A percentile compares a stretch with the other conserved stretches of the same genome.
Conservation (phyloP, 2,329 filamentous ascomycete genomes). For the Diaporthe amygdali region DNA sequence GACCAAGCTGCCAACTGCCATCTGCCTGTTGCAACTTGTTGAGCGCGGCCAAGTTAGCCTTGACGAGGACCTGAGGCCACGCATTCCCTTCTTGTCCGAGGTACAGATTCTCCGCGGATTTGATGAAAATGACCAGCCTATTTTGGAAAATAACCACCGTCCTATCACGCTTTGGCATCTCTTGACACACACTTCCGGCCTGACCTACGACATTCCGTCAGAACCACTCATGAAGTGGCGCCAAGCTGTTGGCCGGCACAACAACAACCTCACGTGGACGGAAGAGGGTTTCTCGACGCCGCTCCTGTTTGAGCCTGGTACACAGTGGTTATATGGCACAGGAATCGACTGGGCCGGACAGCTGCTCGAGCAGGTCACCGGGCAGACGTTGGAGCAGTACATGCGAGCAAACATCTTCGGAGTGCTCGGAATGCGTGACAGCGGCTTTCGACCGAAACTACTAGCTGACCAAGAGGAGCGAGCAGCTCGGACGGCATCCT, state of each 20-base stretch:
- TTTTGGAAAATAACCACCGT: slow-evolving; percentile 32
- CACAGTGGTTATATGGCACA: slow-evolving; percentile 36
- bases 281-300: slow-evolving; percentile 32
- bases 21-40: slow-evolving; percentile 45
- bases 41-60: slow-evolving; percentile 40
- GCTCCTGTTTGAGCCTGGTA: slow-evolving; percentile 36
- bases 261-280: slow-evolving; percentile 23
- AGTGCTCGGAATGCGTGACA: slow-evolving; percentile 26
- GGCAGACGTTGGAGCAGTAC: slow-evolving; percentile 31
- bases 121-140: slow-evolving; percentile 36
- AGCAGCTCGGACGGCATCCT: not conserved
- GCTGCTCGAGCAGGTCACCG: slow-evolving; percentile 31
- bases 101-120: slow-evolving; percentile 51
- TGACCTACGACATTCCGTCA: slow-evolving; percentile 44
- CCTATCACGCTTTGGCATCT: slow-evolving; percentile 52
- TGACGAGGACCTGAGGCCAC: slow-evolving; percentile 41
- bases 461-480: not conserved
- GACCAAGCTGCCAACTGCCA: slow-evolving; percentile 48
- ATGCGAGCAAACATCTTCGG: slow-evolving; percentile 29
- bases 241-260: slow-evolving; percentile 1
- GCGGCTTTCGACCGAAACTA: slow-evolving; percentile 33
- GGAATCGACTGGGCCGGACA: slow-evolving; percentile 36
- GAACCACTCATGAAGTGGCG: slow-evolving; percentile 22
- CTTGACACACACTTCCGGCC: slow-evolving; percentile 52
- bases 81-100: slow-evolving; percentile 48